Conservation (phyloP, 75 land plant species). For the Sequoia sempervirens region DNA sequence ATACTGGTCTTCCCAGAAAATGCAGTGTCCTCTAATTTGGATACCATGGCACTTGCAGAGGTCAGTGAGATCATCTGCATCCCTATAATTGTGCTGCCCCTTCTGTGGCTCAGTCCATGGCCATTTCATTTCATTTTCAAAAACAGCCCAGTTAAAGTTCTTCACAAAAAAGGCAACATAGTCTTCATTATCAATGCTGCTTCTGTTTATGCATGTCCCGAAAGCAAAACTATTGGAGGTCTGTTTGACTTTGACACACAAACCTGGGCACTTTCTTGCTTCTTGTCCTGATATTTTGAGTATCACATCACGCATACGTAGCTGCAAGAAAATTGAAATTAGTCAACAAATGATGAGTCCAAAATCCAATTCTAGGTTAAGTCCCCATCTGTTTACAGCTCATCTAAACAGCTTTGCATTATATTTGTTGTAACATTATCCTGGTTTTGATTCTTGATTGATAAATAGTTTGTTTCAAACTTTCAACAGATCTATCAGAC, state of each 20-base stretch:
- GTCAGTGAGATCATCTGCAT: conserved; percentile 76
- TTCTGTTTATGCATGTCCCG: conserved; percentile 69
- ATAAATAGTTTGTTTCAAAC: not conserved
- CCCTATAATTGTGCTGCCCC: conserved; percentile 74
- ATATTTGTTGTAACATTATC: not conserved
- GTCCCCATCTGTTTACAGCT: not conserved
- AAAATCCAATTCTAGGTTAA: not conserved
- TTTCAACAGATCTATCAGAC: not conserved
- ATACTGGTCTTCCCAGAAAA: conserved; percentile 83
- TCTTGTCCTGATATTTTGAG: conserved; percentile 43
- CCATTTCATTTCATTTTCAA: conserved; percentile 97
- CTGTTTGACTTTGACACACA: conserved; percentile 65
- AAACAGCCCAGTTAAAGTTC: conserved; percentile 92
- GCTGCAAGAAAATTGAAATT: conserved; percentile 27
- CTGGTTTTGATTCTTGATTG: not conserved
- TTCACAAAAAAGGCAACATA: conserved; percentile 71
- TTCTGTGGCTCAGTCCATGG: conserved; percentile 85
- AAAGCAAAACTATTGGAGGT: conserved; percentile 70
- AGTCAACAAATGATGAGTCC: not conserved
- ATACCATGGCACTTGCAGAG: conserved; percentile 58
- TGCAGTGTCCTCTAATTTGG: conserved; percentile 82
- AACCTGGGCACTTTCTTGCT: conserved; percentile 17
- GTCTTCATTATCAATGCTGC: conserved; percentile 75
- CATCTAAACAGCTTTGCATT: not conserved
- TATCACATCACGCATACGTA: conserved; percentile 81